phyloP scores from a whole-genome alignment of 148 eudicot species.

The Fallopia convolvulus region DNA sequence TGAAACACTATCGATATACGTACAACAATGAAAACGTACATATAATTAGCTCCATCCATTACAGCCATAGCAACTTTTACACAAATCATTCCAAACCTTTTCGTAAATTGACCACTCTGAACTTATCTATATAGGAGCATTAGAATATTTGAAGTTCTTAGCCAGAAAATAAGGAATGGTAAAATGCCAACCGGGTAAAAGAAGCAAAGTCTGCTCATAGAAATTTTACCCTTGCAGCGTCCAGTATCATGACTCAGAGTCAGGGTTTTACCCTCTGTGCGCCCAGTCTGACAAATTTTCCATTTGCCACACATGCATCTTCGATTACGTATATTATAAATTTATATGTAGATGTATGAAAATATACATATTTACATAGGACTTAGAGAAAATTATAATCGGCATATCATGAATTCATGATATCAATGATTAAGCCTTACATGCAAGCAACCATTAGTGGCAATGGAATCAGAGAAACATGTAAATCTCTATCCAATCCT shows the following conservation, averaged over 20 bases:
- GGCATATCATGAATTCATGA: not conserved
- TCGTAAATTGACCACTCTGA: not conserved
- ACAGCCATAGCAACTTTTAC: not conserved
- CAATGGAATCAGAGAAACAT: slow-evolving; percentile 9
- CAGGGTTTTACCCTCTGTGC: slow-evolving; percentile 1
- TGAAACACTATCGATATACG: no score
- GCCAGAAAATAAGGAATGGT: not conserved
- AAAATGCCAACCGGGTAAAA: not conserved
- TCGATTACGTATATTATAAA: not conserved
- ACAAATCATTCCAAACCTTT: no score
- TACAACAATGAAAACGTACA: no score
- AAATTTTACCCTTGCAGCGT: not conserved
- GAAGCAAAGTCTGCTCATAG: slow-evolving; percentile 5
- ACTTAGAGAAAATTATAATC: no score
- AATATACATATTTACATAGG: no score
- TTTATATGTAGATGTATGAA: not conserved
- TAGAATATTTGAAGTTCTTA: not conserved
- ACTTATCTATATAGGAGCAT: not conserved
- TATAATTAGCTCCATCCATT: no score
- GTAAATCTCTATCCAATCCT: not conserved
- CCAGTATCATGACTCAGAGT: slow-evolving; percentile 4
- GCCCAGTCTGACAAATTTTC: not conserved
- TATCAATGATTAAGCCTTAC: not conserved
- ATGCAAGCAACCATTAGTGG: not conserved
- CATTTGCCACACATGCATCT: not conserved